Percentiles rank a stretch among this genome's conserved stretches.
Evolutionary conservation across 208 protist genomes (phyloP).

Genomic region (Crithidia bombi): DNA sequence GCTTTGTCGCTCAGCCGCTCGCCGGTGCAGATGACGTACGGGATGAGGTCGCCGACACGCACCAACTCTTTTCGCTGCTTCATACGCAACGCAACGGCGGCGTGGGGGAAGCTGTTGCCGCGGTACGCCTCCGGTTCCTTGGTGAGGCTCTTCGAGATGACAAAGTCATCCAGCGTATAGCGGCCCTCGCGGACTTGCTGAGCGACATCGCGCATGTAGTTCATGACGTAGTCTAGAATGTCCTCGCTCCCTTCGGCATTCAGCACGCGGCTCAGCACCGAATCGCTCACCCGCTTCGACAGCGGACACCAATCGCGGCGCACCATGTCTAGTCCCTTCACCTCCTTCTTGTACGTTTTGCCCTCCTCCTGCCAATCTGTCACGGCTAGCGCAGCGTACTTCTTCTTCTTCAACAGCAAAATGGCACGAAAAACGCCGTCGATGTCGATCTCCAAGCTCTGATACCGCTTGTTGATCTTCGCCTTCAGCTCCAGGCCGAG

Average conservation of each 20-base stretch:
- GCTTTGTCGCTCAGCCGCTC: constrained; percentile 72
- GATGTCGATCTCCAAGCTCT: constrained; percentile 99
- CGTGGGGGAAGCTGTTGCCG: constrained; percentile 94
- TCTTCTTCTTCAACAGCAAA: constrained; percentile 96
- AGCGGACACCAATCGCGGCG: constrained; percentile 99
- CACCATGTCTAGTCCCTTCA: constrained; percentile 99
- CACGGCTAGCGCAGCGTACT: constrained; percentile 93
- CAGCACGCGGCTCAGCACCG: constrained; percentile 95
- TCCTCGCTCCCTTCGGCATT: constrained; percentile 80
- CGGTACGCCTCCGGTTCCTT: constrained; percentile 97
- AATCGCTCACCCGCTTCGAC: constrained; percentile 92
- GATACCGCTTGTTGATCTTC: constrained; percentile 97
- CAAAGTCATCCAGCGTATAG: constrained; percentile 93
- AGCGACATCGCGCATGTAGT: constrained; percentile 88
- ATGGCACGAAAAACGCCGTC: constrained; percentile 99
- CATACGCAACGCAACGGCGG: constrained; percentile 94
- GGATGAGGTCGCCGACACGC: constrained; percentile 95
- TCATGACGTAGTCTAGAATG: constrained; percentile 93
- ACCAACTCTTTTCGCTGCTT: constrained; percentile 90
- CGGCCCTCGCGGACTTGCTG: constrained; percentile 72
- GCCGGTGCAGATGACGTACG: constrained; percentile 96
- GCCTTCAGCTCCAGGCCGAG: constrained; percentile 93
- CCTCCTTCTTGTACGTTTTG: constrained; percentile 82
- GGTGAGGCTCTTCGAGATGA: constrained; percentile 98
- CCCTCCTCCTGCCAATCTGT: constrained; percentile 78